phyloP scores from a whole-genome alignment of 805 yeast species.

The Ogataea zsoltii region DNA sequence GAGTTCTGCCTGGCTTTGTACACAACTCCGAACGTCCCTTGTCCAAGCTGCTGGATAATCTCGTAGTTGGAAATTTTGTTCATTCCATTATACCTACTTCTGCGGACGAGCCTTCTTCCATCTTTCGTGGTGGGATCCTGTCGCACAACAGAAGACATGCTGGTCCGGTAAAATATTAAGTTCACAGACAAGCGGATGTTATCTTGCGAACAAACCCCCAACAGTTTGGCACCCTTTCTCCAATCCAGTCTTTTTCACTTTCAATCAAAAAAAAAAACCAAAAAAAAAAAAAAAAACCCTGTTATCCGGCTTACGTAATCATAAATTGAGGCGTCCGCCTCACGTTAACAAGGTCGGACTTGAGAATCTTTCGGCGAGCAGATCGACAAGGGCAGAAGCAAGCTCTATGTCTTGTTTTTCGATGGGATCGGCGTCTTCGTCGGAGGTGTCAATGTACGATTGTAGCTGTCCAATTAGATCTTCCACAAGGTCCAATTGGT shows the following conservation, averaged over 20 bases:
- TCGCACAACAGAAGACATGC: neutral
- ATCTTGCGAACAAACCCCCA: no score
- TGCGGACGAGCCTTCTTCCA: slow-evolving; percentile 6
- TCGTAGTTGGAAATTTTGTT: slow-evolving; percentile 33
- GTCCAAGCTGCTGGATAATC: slow-evolving; percentile 55
- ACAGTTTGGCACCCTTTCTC: no score
- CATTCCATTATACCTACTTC: slow-evolving; percentile 30
- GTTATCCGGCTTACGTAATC: neutral
- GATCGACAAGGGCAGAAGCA: slow-evolving; percentile 2
- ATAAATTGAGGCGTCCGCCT: neutral
- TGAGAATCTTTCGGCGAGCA: neutral
- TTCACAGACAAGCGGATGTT: no score
- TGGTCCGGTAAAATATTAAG: no score
- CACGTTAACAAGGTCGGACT: neutral
- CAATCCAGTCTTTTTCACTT: neutral
- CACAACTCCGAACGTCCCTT: slow-evolving; percentile 90
- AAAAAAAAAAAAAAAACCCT: no score
- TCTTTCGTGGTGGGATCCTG: neutral
- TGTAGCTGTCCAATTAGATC: slow-evolving; percentile 1
- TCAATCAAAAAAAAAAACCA: no score
- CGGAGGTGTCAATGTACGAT: neutral
- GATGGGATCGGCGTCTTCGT: neutral
- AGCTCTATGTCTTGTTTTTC: neutral
- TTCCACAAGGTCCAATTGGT: slow-evolving; percentile 2
- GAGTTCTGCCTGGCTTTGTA: slow-evolving; percentile 65